Percentiles rank a stretch among this genome's conserved stretches.
Conservation (phyloP, 805 yeast genomes). For the Candida ascalaphidarum region DNA sequence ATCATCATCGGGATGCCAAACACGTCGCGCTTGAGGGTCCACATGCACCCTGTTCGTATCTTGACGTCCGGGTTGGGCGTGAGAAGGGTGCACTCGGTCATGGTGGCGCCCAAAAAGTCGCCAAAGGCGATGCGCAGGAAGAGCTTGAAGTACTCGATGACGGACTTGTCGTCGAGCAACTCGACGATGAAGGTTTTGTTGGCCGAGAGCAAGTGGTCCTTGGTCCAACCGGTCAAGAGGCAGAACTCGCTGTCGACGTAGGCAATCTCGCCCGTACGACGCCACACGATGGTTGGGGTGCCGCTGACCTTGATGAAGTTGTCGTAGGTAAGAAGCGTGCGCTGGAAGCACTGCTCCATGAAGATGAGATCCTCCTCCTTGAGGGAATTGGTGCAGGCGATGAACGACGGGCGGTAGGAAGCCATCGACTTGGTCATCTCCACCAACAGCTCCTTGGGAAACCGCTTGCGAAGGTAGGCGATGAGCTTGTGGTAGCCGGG, state of each 20-base stretch:
- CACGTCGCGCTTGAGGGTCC: constrained; percentile 92
- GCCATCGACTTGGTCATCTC: constrained; percentile 86
- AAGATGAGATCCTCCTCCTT: constrained; percentile 89
- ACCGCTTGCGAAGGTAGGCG: constrained; percentile 62
- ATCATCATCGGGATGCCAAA: constrained; percentile 98
- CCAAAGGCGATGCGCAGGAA: constrained; percentile 85
- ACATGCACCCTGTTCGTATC: constrained; percentile 72
- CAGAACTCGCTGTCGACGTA: constrained; percentile 94
- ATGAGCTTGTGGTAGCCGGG: constrained; percentile 83
- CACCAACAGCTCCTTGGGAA: constrained; percentile 61
- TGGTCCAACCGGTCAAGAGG: constrained; percentile 83
- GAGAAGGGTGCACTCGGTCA: constrained; percentile 75
- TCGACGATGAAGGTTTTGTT: constrained; percentile 72
- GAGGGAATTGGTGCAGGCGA: constrained; percentile 82
- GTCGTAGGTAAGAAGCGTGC: constrained; percentile 84
- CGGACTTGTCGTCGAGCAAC: constrained; percentile 79
- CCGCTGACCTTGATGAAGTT: constrained; percentile 78
- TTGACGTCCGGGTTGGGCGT: constrained; percentile 47
- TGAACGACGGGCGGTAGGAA: constrained; percentile 83
- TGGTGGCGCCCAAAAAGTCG: constrained; percentile 78
- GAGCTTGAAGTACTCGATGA: constrained; percentile 78
- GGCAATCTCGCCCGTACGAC: constrained; percentile 91
- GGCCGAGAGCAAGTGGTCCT: constrained; percentile 51
- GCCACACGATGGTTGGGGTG: constrained; percentile 93
- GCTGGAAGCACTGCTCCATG: constrained; percentile 93